These are phyloP conservation scores for Trichoderma oligosporum DNA, from an alignment of 2,329 filamentous ascomycete species.

Conservation along the genomic window DNA sequence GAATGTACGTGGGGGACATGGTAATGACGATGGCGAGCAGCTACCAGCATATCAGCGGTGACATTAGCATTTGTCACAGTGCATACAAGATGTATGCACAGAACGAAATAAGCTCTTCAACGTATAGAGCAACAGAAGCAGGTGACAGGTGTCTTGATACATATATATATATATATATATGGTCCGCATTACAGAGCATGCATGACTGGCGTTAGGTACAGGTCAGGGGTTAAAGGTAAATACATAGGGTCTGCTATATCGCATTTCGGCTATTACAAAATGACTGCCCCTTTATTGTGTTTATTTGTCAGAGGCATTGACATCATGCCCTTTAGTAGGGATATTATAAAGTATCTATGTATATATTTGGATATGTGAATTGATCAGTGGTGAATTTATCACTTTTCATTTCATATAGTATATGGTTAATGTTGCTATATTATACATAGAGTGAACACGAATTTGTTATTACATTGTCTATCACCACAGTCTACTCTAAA, in stretches of 20 bases:
- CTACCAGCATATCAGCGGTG: conserved; percentile 40
- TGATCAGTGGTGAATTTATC: too few relatives aligned
- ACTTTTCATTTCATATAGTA: too few relatives aligned
- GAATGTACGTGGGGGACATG: neutral
- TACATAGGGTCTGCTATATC: neutral
- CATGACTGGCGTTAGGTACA: conserved; percentile 16
- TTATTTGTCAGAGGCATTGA: neutral
- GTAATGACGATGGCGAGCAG: conserved; percentile 31
- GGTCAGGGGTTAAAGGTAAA: neutral
- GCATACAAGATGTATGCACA: neutral
- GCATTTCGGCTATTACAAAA: neutral
- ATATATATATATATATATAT: neutral
- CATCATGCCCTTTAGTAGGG: neutral
- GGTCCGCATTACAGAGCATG: conserved; percentile 1
- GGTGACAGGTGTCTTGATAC: too few relatives aligned
- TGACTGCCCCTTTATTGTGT: neutral
- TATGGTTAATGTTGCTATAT: too few relatives aligned
- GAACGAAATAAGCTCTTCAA: neutral
- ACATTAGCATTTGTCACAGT: conserved; percentile 16
- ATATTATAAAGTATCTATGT: neutral
- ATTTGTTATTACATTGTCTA: too few relatives aligned
- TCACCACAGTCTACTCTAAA: too few relatives aligned
- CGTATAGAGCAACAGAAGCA: neutral
- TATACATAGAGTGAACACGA: too few relatives aligned
- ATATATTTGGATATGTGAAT: too few relatives aligned